Evolutionary conservation across 306 rosid genomes (phyloP).

Genomic region (Castanea sativa): DNA sequence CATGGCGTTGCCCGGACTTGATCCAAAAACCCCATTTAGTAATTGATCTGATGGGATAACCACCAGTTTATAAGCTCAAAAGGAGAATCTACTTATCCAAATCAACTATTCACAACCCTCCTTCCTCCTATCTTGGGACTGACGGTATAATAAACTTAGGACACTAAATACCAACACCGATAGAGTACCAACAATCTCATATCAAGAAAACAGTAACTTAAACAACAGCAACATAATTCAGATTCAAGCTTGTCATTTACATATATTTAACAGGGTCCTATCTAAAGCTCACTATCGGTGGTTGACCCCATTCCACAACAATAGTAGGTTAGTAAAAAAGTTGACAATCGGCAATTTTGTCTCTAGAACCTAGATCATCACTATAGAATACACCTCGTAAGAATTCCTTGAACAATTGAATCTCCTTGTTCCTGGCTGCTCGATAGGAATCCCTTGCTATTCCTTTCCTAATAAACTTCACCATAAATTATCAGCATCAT

Average conservation of each 20-base stretch:
- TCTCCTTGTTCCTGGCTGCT: too few species aligned
- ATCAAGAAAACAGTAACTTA: background rate
- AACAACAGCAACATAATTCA: background rate
- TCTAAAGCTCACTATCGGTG: background rate
- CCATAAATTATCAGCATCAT: background rate
- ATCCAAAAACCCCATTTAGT: too few species aligned
- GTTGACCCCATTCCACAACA: background rate
- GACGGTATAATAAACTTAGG: too few species aligned
- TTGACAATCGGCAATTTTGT: background rate
- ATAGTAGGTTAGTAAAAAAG: background rate
- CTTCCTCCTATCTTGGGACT: background rate
- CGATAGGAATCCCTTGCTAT: background rate
- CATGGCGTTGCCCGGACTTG: too few species aligned
- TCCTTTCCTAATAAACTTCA: constrained; percentile 8
- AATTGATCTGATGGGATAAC: too few species aligned
- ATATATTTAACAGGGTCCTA: background rate
- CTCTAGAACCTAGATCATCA: background rate
- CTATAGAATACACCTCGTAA: too few species aligned
- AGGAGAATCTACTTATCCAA: too few species aligned
- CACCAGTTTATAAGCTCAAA: too few species aligned
- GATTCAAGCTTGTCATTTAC: constrained; percentile 1
- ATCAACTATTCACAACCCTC: too few species aligned
- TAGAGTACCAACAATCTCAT: background rate
- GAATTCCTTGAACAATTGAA: too few species aligned
- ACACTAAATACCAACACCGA: too few species aligned